These are phyloP conservation scores for Trametes pubescens DNA, from an alignment of 1,284 basidiomycete genomes.

Conservation along the genomic window DNA sequence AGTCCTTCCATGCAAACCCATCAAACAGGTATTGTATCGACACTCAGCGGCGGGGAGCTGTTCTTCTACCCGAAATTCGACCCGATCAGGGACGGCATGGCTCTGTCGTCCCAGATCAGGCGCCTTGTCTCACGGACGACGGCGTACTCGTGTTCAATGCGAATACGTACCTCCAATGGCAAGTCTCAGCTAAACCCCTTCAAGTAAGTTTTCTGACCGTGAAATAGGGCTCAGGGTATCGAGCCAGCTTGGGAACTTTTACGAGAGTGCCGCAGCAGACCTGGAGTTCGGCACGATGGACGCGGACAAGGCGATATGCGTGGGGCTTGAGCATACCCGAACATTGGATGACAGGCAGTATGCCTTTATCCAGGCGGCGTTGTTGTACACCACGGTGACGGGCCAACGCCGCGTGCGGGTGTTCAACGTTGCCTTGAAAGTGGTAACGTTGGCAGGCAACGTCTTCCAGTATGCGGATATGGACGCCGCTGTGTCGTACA, in stretches of 20 bases:
- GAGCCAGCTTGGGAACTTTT: conserved; percentile 85
- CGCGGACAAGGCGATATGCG: conserved; percentile 82
- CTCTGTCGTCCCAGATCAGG: conserved; percentile 78
- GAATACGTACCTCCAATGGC: conserved; percentile 91
- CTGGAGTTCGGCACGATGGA: conserved; percentile 85
- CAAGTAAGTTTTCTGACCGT: background rate
- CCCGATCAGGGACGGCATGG: conserved; percentile 70
- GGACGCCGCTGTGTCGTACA: conserved; percentile 81
- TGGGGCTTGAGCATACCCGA: conserved; percentile 70
- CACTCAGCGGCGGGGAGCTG: conserved; percentile 90
- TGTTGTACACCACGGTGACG: conserved; percentile 84
- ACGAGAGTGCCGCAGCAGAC: conserved; percentile 79
- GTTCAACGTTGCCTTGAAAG: conserved; percentile 86
- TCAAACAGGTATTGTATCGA: conserved; percentile 66
- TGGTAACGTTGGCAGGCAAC: conserved; percentile 87
- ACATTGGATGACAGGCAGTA: conserved; percentile 79
- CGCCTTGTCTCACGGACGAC: conserved; percentile 78
- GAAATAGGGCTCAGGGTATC: conserved; percentile 73
- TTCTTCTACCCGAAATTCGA: conserved; percentile 95
- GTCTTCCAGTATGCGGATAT: conserved; percentile 95
- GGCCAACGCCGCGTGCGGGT: conserved; percentile 90
- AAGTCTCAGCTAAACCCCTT: conserved; percentile 18
- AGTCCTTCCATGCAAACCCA: background rate
- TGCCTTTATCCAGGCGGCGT: conserved; percentile 90
- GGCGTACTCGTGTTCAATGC: conserved; percentile 84